These are phyloP conservation scores for Stropharia rugosoannulata DNA, from an alignment of 768 basidiomycete species.

Conservation along the genomic window DNA sequence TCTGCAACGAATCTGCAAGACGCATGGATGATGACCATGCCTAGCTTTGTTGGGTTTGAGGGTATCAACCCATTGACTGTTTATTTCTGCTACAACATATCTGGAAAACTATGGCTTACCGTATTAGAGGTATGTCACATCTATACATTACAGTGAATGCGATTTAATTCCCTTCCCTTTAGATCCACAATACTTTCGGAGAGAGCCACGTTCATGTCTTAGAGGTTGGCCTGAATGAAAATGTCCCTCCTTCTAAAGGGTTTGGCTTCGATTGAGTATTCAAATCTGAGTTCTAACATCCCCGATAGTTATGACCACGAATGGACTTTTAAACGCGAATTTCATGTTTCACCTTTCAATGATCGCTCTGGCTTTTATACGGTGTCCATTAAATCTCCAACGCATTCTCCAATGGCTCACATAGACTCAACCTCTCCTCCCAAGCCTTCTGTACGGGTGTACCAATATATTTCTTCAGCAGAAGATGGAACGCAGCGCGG, in stretches of 20 bases:
- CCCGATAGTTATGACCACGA: constrained; percentile 51
- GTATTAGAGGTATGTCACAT: constrained; percentile 55
- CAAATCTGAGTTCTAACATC: not conserved
- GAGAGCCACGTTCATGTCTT: constrained; percentile 65
- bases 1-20: constrained; percentile 34
- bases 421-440: constrained; percentile 12
- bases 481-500: constrained; percentile 21
- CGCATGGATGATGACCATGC: constrained; percentile 77
- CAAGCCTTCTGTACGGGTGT: constrained; percentile 40
- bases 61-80: constrained; percentile 73
- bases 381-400: constrained; percentile 51
- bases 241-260: constrained; percentile 29
- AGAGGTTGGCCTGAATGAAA: constrained; percentile 43
- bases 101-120: constrained; percentile 33
- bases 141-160: not conserved
- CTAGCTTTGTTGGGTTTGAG: constrained; percentile 61
- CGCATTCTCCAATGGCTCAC: constrained; percentile 30
- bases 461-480: constrained; percentile 29
- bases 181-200: constrained; percentile 77
- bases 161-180: not conserved
- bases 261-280: constrained; percentile 8
- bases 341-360: constrained; percentile 80
- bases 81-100: constrained; percentile 56
- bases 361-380: constrained; percentile 66
- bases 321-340: constrained; percentile 66